Base-by-base conservation (phyloP, 352 stramenopile species). In the Pelagophyceae sp. region DNA sequence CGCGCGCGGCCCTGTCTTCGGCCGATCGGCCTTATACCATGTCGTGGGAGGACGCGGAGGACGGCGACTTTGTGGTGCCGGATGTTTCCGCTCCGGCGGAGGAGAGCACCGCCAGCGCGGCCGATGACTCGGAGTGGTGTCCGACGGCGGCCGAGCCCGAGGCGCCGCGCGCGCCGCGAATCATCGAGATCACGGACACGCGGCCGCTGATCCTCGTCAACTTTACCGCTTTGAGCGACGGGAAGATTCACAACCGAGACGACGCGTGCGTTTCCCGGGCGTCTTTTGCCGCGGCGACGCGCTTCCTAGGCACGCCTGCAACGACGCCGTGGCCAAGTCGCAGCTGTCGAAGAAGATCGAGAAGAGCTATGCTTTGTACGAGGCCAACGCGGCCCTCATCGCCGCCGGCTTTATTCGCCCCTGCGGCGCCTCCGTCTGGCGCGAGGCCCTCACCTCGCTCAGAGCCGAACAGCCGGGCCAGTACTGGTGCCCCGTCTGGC, bases 401-500 rank as follows among this genome's bases (percentile, higher is more conserved):
- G 79, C 77, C 27, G 23, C 77, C 51, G 76, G 79, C 31, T 82
- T 74, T 25, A 64, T 84, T 29, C 80, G 82, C 58, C 78, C 81
- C 32, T 84, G 78, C 71, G 79, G 79, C 38, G 75, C 67, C 0
- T 78, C 72, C 50, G 78, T 82, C 31, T 84, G 81, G 81, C 72
- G 79, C 63, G 76, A 54, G 65, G 81, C 81, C 32, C 51, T 84
- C 1, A 37, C 77, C 5, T 17, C 65, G 64, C 64, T 84, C 17
- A 72, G 81, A 31, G 51, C 79, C 60, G 79, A 83, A 40, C n/a
- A 75, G 60, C 77, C 79, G 29, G 81, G 81, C 15, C 81, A 84
- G 61, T 84, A 81, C 77, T 84, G 81, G 76, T 76, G 70, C 17
- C 81, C 81, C 45, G 82, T 84, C 29, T 84, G 82, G 50, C 70